Conservation (phyloP, 345 rosid genomes). For the Bruguiera gymnorhiza region DNA sequence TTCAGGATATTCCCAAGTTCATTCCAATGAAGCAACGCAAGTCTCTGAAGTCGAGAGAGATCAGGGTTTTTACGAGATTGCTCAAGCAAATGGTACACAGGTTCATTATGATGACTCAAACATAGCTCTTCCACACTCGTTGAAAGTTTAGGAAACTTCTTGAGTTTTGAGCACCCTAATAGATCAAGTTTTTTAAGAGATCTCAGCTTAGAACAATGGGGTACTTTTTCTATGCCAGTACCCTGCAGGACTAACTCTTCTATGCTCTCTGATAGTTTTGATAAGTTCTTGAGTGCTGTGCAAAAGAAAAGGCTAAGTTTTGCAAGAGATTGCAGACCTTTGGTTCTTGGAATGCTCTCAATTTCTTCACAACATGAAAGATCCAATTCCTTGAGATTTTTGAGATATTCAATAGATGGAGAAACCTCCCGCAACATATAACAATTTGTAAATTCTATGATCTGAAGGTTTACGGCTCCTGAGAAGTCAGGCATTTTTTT, state of each 20-base stretch:
- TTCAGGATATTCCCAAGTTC: background rate
- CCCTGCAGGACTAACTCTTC: background rate
- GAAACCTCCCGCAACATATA: background rate
- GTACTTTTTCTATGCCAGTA: background rate
- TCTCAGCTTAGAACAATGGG: conserved; percentile 1
- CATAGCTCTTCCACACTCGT: background rate
- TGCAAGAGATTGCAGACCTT: background rate
- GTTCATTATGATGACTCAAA: background rate
- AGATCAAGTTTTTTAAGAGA: background rate
- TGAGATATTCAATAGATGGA: background rate
- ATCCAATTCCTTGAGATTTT: background rate
- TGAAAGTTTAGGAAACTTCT: background rate
- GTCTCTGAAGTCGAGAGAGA: background rate
- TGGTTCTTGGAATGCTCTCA: no score
- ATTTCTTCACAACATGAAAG: background rate
- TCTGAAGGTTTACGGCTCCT: background rate
- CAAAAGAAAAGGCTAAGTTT: background rate
- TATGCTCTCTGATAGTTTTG: background rate
- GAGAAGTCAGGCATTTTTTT: background rate
- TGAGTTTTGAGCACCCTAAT: background rate
- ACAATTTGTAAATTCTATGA: background rate
- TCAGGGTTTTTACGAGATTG: no score
- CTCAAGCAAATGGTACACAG: background rate
- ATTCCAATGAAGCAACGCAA: background rate
- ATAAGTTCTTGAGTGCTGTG: background rate